These are phyloP conservation scores for Boletus reticuloceps DNA, from an alignment of 768 basidiomycete species.

Conservation along the genomic window DNA sequence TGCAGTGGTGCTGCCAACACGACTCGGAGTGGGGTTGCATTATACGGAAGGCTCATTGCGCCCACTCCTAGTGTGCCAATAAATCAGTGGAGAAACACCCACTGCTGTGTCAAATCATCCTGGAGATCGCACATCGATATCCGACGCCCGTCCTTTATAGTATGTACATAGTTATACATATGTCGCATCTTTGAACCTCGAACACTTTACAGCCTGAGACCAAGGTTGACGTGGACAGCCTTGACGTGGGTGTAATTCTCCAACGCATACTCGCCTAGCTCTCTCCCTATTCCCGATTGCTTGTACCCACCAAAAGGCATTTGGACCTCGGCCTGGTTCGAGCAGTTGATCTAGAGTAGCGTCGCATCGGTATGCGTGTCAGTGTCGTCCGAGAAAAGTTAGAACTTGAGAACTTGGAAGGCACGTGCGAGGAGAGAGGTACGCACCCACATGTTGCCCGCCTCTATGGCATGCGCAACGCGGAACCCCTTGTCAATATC, in stretches of 20 bases:
- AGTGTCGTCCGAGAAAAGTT: too few species aligned
- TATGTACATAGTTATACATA: not conserved
- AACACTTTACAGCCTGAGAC: not conserved
- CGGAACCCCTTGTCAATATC: conserved; percentile 38
- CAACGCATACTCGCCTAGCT: conserved; percentile 11
- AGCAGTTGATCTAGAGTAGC: conserved; percentile 1
- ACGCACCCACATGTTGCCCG: conserved; percentile 59
- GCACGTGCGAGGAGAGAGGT: too few species aligned
- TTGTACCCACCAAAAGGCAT: conserved; percentile 13
- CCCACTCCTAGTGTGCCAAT: too few species aligned
- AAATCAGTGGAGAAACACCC: too few species aligned
- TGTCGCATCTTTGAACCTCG: not conserved
- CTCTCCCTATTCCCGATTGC: conserved; percentile 8
- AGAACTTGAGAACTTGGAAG: too few species aligned
- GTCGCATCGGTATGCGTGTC: not conserved
- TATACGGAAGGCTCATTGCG: too few species aligned
- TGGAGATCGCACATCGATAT: too few species aligned
- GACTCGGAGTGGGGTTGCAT: too few species aligned
- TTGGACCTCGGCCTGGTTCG: conserved; percentile 3
- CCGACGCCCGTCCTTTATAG: too few species aligned
- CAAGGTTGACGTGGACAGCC: conserved; percentile 10
- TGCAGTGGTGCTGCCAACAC: too few species aligned
- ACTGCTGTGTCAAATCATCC: too few species aligned
- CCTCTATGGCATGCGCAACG: conserved; percentile 42
- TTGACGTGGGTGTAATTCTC: conserved; percentile 9